These are phyloP conservation scores for Solanum lycopersicoides DNA, from an alignment of 257 asterid species.

Conservation along the genomic window DNA sequence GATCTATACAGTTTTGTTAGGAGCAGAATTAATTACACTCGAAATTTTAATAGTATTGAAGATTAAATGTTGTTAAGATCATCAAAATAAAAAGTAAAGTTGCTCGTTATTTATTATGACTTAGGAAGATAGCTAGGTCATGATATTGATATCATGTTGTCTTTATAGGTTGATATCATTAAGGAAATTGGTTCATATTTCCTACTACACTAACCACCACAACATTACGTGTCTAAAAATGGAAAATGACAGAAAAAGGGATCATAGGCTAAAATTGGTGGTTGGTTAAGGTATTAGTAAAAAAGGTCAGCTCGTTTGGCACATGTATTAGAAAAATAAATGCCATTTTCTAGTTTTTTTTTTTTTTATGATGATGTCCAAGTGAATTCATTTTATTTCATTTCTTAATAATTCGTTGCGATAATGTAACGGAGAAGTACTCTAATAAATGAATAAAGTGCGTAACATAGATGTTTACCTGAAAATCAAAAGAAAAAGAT, in stretches of 20 bases:
- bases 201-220: not conserved
- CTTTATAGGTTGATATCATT: conserved; percentile 2
- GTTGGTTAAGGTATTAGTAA: not conserved
- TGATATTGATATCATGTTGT: not conserved
- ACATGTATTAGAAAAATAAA: not conserved
- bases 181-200: not conserved
- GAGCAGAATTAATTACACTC: not conserved
- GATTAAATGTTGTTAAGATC: not conserved
- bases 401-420: not conserved
- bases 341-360: not conserved
- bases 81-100: not conserved
- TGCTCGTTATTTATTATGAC: not conserved
- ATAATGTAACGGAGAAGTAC: not conserved
- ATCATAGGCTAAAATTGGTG: not conserved
- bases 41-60: not conserved
- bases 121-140: not conserved
- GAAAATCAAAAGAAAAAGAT: not conserved
- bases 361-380: not conserved
- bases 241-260: not conserved
- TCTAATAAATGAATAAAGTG: not conserved
- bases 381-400: not conserved
- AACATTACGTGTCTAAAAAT: not conserved
- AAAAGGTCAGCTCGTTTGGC: conserved; percentile 6
- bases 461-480: not conserved
- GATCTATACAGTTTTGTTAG: not conserved